Percentiles rank a stretch among this genome's conserved stretches.
These are phyloP conservation scores for Candida sonorensis DNA, from an alignment of 805 yeast species.

Conservation along the genomic window DNA sequence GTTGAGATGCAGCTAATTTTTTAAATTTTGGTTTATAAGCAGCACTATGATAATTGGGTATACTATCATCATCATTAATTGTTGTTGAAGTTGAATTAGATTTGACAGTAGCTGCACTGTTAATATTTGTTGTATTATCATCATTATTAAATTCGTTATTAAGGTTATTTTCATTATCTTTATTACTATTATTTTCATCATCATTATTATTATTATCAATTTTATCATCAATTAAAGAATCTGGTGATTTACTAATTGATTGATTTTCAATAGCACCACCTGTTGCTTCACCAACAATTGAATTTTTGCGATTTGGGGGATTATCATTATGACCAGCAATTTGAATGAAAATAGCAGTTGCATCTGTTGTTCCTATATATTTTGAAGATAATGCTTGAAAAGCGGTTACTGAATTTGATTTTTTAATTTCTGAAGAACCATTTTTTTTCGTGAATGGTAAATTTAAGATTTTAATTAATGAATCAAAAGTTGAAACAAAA, in stretches of 20 bases:
- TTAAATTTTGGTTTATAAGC: slow-evolving; percentile 7
- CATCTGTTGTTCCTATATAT: slow-evolving; percentile 14
- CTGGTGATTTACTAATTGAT: slow-evolving; percentile 3
- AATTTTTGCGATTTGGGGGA: slow-evolving; percentile 2
- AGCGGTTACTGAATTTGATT: slow-evolving; percentile 16
- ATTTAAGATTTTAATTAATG: slow-evolving; percentile 12
- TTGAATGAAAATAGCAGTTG: slow-evolving; percentile 15
- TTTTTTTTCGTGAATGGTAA: slow-evolving; percentile 12
- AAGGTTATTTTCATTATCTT: too few species aligned
- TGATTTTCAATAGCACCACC: slow-evolving; percentile 11
- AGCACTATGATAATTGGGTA: slow-evolving; percentile 13
- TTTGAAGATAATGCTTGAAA: slow-evolving; percentile 16
- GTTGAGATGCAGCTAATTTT: too few species aligned
- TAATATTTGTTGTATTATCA: too few species aligned
- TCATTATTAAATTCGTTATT: too few species aligned
- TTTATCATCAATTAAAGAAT: slow-evolving; percentile 2
- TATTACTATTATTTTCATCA: too few species aligned
- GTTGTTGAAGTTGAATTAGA: slow-evolving; percentile 1
- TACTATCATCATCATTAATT: slow-evolving; percentile 4
- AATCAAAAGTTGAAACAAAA: slow-evolving; percentile 14
- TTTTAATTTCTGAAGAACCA: slow-evolving; percentile 13
- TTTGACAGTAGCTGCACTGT: too few species aligned
- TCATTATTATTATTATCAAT: too few species aligned
- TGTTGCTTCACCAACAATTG: slow-evolving; percentile 11
- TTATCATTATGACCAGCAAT: slow-evolving; percentile 5